Percentiles rank a stretch among this genome's conserved stretches.
These are phyloP conservation scores for Vitis cinerea DNA, from an alignment of 164 flowering plant species.

Conservation along the genomic window DNA sequence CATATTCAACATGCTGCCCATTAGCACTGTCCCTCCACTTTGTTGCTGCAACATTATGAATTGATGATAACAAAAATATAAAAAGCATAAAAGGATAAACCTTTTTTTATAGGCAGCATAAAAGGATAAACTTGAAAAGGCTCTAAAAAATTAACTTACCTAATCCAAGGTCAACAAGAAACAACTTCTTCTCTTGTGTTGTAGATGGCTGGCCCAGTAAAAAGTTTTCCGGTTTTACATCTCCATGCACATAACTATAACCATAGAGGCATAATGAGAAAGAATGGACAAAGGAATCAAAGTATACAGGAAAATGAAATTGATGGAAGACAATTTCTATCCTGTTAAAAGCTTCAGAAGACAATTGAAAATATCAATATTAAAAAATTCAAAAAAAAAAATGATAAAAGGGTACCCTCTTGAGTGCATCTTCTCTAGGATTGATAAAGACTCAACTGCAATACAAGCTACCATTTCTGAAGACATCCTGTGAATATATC, in stretches of 20 bases:
- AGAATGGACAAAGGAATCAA: constrained; percentile 2
- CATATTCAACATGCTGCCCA: constrained; percentile 87
- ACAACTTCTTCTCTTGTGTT: constrained; percentile 76
- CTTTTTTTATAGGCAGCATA: neutral
- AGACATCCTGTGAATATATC: constrained; percentile 56
- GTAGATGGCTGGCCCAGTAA: constrained; percentile 81
- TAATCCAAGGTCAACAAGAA: constrained; percentile 87
- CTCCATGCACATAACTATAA: constrained; percentile 85
- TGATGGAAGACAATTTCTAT: neutral
- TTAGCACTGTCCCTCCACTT: constrained; percentile 72
- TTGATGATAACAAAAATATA: neutral
- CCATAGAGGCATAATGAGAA: neutral
- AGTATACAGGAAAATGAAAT: neutral
- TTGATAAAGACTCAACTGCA: constrained; percentile 85
- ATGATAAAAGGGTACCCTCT: constrained; percentile 52
- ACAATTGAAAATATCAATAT: neutral
- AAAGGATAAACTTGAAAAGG: neutral
- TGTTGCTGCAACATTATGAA: constrained; percentile 57
- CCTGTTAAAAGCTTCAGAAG: neutral
- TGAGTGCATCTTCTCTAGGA: constrained; percentile 84
- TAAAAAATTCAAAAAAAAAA: neutral
- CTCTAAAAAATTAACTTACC: constrained; percentile 36
- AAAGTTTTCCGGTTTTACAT: constrained; percentile 92
- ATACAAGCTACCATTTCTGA: constrained; percentile 89
- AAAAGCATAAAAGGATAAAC: neutral